Conservation (phyloP, 805 yeast genomes). For the Cyberlindnera nakhonratchasimensis region DNA sequence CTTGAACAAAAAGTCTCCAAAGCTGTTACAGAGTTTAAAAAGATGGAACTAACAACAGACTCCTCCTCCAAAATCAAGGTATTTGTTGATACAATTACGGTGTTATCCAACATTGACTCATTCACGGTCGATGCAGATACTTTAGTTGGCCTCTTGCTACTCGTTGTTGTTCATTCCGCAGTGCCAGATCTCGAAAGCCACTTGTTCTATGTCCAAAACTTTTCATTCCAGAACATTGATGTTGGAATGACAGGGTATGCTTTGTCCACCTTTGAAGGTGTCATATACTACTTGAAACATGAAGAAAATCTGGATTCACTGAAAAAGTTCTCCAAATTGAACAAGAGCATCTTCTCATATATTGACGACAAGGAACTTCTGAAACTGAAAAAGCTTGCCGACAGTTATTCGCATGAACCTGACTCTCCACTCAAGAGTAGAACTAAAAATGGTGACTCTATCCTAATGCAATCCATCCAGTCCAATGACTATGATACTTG, state of each 20-base stretch:
- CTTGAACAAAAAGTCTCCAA: constrained; percentile 43
- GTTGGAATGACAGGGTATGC: constrained; percentile 72
- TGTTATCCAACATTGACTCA: constrained; percentile 39
- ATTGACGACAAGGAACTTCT: constrained; percentile 36
- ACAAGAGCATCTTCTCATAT: constrained; percentile 51
- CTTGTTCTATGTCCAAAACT: constrained; percentile 60
- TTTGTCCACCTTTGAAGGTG: constrained; percentile 81
- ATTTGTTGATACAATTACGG: constrained; percentile 49
- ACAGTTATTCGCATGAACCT: constrained; percentile 22
- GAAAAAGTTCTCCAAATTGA: constrained; percentile 40
- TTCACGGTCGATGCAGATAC: constrained; percentile 74
- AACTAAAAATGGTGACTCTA: constrained; percentile 64
- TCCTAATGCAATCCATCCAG: constrained; percentile 58
- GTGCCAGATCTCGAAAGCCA: constrained; percentile 59
- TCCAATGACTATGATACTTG: constrained; percentile 45
- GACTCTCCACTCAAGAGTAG: constrained; percentile 35
- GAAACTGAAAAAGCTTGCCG: constrained; percentile 26
- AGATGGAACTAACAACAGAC: constrained; percentile 42
- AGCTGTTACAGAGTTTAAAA: constrained; percentile 52
- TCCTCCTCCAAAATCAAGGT: constrained; percentile 46
- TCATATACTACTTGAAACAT: constrained; percentile 56
- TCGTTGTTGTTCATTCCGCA: constrained; percentile 64
- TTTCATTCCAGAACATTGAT: constrained; percentile 45
- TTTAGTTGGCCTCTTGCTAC: constrained; percentile 63
- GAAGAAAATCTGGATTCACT: constrained; percentile 36